Percentiles rank a stretch among this genome's conserved stretches.
phyloP scores from a whole-genome alignment of 202 grass and related monocot genomes.

The Dendrocalamus latiflorus region DNA sequence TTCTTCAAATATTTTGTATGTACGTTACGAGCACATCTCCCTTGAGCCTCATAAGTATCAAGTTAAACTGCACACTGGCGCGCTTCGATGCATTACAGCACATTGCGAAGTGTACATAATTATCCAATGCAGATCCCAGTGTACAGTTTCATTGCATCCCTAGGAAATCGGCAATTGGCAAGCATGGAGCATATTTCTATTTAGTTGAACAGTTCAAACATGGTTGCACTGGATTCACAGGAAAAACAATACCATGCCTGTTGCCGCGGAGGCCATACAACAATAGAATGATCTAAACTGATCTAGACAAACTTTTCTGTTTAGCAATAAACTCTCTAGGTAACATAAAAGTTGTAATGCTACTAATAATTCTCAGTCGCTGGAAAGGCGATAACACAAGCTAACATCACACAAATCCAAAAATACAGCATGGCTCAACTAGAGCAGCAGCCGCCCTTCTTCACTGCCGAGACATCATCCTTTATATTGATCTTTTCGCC shows the following conservation, averaged over 20 bases:
- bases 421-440: constrained; percentile 30
- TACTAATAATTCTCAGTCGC: constrained; percentile 37
- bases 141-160: not conserved
- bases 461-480: constrained; percentile 74
- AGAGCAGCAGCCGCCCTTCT: constrained; percentile 81
- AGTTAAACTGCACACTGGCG: not conserved
- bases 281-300: constrained; percentile 36
- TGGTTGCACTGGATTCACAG: constrained; percentile 18
- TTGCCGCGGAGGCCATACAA: constrained; percentile 27
- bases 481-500: constrained; percentile 86
- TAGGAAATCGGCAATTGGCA: not conserved
- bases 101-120: not conserved
- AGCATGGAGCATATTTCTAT: constrained; percentile 29
- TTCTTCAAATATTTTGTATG: not conserved
- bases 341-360: constrained; percentile 30
- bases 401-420: constrained; percentile 38
- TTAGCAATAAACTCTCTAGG: constrained; percentile 37
- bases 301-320: constrained; percentile 32
- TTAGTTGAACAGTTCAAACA: constrained; percentile 6
- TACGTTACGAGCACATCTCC: not conserved
- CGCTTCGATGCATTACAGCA: not conserved
- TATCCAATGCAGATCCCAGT: not conserved
- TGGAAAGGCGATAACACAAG: constrained; percentile 31
- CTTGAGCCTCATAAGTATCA: not conserved
- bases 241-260: constrained; percentile 28